A percentile compares a stretch with the other conserved stretches of the same genome.
phyloP scores from a whole-genome alignment of 257 asterid species.

The Salvia hispanica region DNA sequence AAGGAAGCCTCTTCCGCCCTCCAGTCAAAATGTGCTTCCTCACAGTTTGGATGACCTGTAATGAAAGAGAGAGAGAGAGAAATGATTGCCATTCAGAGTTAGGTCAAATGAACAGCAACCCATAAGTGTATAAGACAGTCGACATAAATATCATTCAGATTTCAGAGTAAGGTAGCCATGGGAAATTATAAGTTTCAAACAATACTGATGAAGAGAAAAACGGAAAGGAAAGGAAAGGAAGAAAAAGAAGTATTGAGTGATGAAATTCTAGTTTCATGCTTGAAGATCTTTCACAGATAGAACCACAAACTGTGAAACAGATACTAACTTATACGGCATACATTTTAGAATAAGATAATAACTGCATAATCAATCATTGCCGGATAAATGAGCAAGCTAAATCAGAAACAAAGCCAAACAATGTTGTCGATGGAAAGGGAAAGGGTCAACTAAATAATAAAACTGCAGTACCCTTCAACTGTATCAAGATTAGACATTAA shows the following conservation, averaged over 20 bases:
- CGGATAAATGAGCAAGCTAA: conserved; percentile 5
- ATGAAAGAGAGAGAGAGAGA: background rate
- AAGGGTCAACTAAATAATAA: conserved; percentile 4
- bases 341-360: conserved; percentile 3
- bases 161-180: background rate
- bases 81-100: conserved; percentile 2
- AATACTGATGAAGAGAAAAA: background rate
- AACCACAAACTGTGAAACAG: conserved; percentile 7
- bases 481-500: conserved; percentile 16
- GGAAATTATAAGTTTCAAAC: conserved; percentile 5
- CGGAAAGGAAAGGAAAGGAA: no score
- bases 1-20: conserved; percentile 89
- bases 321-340: conserved; percentile 16
- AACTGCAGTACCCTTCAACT: conserved; percentile 14
- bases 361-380: background rate
- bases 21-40: conserved; percentile 89
- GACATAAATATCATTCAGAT: conserved; percentile 18
- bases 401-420: conserved; percentile 2
- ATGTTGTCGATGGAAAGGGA: conserved; percentile 8
- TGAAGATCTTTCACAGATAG: background rate
- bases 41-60: conserved; percentile 76
- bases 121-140: conserved; percentile 13
- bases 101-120: conserved; percentile 22
- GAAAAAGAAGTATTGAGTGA: no score
- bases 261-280: no score